Evolutionary conservation across 139 green algal species (phyloP), one percentile per base, ranked within the genome.

Genomic region (Chlamydomonas applanata): DNA sequence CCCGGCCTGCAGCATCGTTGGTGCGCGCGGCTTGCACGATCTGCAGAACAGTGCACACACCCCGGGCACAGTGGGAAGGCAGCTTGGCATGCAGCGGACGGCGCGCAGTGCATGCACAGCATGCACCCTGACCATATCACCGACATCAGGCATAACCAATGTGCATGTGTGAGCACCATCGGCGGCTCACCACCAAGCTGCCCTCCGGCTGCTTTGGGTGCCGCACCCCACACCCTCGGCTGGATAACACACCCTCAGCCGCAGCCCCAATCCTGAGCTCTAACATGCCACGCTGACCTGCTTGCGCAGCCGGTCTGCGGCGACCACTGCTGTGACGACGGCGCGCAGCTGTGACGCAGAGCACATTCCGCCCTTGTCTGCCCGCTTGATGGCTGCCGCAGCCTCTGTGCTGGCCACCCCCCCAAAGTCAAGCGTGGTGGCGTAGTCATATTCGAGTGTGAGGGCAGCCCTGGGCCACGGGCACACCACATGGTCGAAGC

Each of bases 341-440:
- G 67, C 75, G 52, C 62, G 57, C 52, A 77, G 52, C 76, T 82
- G 76, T 52, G n/a, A 5, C 1, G 69, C 20, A 2, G 25, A 74
- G 67, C 67, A 73, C 11, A 45, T 13, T 25, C 46, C 92, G 5
- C 91, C 92, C 53, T 89, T 86, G 14, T 40, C 53, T 2, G 87
- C 89, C 0, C 92, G 78, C 19, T 71, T 56, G 17, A 96, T 66
- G 4, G 83, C 90, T 0, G 75, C 53, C 35, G 75, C 77, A 16
- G 85, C 84, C 44, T 85, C 79, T 5, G 59, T 66, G 1, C 85
- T 95, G 45, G 83, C 76, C 16, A 93, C 89, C 49, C 89, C 88
- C 0, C 92, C 92, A 86, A 93, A 96, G 71, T 97, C 91, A 9
- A 97, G 67, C 9, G 79, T 64, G 2, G 61, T 79, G 27, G 80